Percentiles rank a stretch among this genome's conserved stretches.
These are phyloP conservation scores for Fagopyrum tataricum DNA, from an alignment of 148 eudicot species.

Conservation along the genomic window DNA sequence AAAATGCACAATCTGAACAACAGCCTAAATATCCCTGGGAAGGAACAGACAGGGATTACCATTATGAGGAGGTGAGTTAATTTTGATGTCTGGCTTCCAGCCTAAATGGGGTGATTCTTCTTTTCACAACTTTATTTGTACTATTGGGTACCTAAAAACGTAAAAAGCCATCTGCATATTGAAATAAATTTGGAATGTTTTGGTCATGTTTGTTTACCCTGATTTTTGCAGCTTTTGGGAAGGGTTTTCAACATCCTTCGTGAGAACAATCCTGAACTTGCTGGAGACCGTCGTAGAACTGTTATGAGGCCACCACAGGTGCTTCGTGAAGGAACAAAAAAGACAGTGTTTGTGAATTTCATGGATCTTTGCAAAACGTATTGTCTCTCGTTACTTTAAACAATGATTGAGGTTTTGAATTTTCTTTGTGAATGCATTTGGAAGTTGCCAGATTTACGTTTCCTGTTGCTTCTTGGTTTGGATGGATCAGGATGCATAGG, in stretches of 20 bases:
- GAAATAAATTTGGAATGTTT: neutral
- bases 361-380: conserved; percentile 97
- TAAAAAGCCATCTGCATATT: neutral
- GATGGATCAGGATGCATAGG: conserved; percentile 77
- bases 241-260: conserved; percentile 85
- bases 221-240: conserved; percentile 62
- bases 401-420: neutral
- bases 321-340: conserved; percentile 96
- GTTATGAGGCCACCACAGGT: conserved; percentile 99
- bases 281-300: conserved; percentile 89
- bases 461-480: neutral
- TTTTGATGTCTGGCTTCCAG: conserved; percentile 5
- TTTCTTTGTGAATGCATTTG: neutral
- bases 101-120: neutral
- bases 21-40: conserved; percentile 32
- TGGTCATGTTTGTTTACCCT: neutral
- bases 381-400: conserved; percentile 7
- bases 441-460: neutral
- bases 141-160: neutral
- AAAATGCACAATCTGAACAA: conserved; percentile 10
- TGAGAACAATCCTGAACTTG: conserved; percentile 95
- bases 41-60: conserved; percentile 36
- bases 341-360: conserved; percentile 90
- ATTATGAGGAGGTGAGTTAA: conserved; percentile 32
- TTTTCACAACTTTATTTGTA: neutral